Percentiles rank a stretch among this genome's conserved stretches.
These are phyloP conservation scores for Wickerhamiella shivajii DNA, from an alignment of 805 yeast genomes.

Conservation along the genomic window DNA sequence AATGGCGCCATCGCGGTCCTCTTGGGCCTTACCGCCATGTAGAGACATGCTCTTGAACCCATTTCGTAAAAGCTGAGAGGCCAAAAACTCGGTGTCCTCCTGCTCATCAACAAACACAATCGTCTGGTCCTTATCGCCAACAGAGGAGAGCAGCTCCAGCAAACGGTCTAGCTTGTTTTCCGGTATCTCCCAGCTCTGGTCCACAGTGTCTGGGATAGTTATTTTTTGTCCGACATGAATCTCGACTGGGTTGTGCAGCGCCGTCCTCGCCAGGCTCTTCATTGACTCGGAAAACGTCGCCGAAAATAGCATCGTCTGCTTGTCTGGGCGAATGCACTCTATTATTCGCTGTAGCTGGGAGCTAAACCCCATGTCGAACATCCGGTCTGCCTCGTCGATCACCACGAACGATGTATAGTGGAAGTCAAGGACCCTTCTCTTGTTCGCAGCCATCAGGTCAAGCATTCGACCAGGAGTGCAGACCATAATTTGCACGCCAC, in stretches of 20 bases:
- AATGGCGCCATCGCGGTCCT: slow-evolving; percentile 64
- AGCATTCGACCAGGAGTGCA: slow-evolving; percentile 95
- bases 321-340: slow-evolving; percentile 63
- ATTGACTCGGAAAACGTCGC: slow-evolving; percentile 84
- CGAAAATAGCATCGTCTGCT: slow-evolving; percentile 80
- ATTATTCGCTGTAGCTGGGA: slow-evolving; percentile 83
- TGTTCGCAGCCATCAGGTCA: slow-evolving; percentile 70
- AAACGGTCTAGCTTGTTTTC: slow-evolving; percentile 43
- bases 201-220: slow-evolving; percentile 66
- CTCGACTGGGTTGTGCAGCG: slow-evolving; percentile 51
- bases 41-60: slow-evolving; percentile 52
- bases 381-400: slow-evolving; percentile 88
- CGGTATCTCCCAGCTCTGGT: slow-evolving; percentile 53
- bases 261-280: slow-evolving; percentile 56
- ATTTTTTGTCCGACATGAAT: slow-evolving; percentile 69
- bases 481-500: slow-evolving; percentile 58
- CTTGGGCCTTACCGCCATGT: slow-evolving; percentile 87
- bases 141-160: slow-evolving; percentile 39
- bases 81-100: slow-evolving; percentile 62
- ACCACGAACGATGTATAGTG: slow-evolving; percentile 66
- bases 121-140: slow-evolving; percentile 28
- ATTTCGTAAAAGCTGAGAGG: slow-evolving; percentile 35
- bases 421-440: slow-evolving; percentile 60
- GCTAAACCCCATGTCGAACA: slow-evolving; percentile 95
- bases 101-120: slow-evolving; percentile 83